Evolutionary conservation across 2,329 filamentous ascomycete species (phyloP), one percentile per base, ranked within the genome.

Genomic region (Emmonsia crescens): DNA sequence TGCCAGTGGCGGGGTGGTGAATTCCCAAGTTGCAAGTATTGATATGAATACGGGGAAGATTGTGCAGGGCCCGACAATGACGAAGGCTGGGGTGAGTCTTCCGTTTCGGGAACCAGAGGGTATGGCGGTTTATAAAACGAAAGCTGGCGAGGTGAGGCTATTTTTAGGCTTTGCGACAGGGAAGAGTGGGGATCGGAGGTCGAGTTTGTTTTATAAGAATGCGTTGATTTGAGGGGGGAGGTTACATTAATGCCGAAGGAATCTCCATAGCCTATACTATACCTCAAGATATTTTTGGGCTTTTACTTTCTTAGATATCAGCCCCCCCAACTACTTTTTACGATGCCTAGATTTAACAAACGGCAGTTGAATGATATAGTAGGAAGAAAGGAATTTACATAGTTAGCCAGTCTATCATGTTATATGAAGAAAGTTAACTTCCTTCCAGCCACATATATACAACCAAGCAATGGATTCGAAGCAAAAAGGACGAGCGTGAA

Each of bases 91-190:
- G 1, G 64, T 62, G n/a, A 67, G 64, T 4, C 61, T 69, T 9
- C 19, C 12, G 3, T 69, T 64, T 48, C 63, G 67, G 1, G 67
- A 68, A 42, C 64, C 67, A 2, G 67, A 69, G 46, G 67, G 66
- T 5, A 48, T 69, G 63, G 67, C 64, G 1, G 62, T 69, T 12
- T 69, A 69, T 60, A 21, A 64, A 51, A 68, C 66, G 3, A 62
- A 40, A 3, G 63, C 27, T 5, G 66, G 66, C 1, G 63, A 68
- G 40, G 66, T 67, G 44, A 49, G 66, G 4, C 58, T 68, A 14
- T 67, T 67, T 60, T 46, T 68, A 40, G 68, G 65, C 19, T 68
- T 68, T 64, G 68, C 68, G 3, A 68, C 65, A 2, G 68, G 66
- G 3, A 51, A 62, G 16, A 48, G 40, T 5, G 63, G 66, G 5